These are phyloP conservation scores for Puccinia coronata DNA, from an alignment of 1,284 basidiomycete genomes.

Conservation along the genomic window DNA sequence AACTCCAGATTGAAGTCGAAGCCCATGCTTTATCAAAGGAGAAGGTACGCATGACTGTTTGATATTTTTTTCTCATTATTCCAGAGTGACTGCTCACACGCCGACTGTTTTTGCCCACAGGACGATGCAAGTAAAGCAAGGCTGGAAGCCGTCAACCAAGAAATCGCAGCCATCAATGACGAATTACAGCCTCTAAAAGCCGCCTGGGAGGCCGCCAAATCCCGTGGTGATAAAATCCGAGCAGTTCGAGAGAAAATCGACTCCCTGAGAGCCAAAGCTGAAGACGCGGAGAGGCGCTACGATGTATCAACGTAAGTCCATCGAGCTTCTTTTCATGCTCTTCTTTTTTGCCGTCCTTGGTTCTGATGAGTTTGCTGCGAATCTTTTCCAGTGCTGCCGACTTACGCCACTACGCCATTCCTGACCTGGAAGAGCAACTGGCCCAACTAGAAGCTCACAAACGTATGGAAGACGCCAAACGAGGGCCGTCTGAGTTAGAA, in stretches of 20 bases:
- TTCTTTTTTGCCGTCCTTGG: slow-evolving; percentile 63
- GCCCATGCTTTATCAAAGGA: slow-evolving; percentile 81
- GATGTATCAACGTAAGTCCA: slow-evolving; percentile 54
- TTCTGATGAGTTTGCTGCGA: slow-evolving; percentile 53
- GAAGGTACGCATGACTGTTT: slow-evolving; percentile 53
- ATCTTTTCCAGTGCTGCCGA: slow-evolving; percentile 67
- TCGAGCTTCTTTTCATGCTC: slow-evolving; percentile 55
- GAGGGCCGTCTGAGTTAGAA: slow-evolving; percentile 55
- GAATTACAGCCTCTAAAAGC: slow-evolving; percentile 83
- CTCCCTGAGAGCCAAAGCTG: slow-evolving; percentile 85
- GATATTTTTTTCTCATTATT: too few relatives aligned
- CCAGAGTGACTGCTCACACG: too few relatives aligned
- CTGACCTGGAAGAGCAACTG: slow-evolving; percentile 80
- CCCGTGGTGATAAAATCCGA: slow-evolving; percentile 81
- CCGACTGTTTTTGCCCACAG: slow-evolving; percentile 63
- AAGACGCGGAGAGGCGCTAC: slow-evolving; percentile 85
- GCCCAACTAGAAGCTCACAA: slow-evolving; percentile 62
- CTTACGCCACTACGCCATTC: slow-evolving; percentile 87
- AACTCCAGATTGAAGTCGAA: slow-evolving; percentile 91
- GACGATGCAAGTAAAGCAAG: slow-evolving; percentile 86
- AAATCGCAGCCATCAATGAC: slow-evolving; percentile 83
- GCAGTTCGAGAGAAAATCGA: slow-evolving; percentile 80
- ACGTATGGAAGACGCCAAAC: slow-evolving; percentile 60
- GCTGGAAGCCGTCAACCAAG: slow-evolving; percentile 74
- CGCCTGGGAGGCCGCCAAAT: slow-evolving; percentile 86